phyloP scores from a whole-genome alignment of 2,329 filamentous ascomycete genomes.

The Colletotrichum sp. region DNA sequence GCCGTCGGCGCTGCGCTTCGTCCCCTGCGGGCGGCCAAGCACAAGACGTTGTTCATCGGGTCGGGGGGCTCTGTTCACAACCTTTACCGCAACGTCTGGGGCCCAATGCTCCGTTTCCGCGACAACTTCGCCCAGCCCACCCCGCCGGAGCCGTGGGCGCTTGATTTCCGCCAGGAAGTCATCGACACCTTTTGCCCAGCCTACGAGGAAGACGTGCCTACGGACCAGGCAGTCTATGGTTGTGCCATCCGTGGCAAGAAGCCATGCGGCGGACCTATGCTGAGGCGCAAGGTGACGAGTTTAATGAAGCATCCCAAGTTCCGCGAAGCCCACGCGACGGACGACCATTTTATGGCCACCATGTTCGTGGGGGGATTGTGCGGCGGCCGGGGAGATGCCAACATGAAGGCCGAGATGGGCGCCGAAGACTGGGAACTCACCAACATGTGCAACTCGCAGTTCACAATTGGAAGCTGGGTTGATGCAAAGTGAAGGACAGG shows the following conservation, averaged over 20 bases:
- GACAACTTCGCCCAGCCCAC: conserved; percentile 67
- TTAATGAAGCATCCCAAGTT: conserved; percentile 73
- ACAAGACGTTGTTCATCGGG: conserved; percentile 55
- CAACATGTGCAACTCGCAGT: conserved; percentile 69
- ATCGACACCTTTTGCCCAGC: conserved; percentile 16
- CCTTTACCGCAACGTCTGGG: conserved; percentile 71
- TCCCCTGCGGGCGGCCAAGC: conserved; percentile 53
- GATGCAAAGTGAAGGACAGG: background rate
- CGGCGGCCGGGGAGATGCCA: conserved; percentile 52
- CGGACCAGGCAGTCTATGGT: conserved; percentile 3
- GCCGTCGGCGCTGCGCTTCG: conserved; percentile 62
- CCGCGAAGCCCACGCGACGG: conserved; percentile 70
- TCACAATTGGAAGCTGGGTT: conserved; percentile 51
- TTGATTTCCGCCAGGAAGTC: conserved; percentile 70
- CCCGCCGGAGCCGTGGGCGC: conserved; percentile 62
- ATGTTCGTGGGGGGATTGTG: conserved; percentile 66
- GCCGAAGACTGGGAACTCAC: conserved; percentile 71
- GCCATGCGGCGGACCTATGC: conserved; percentile 49
- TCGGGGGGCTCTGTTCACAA: conserved; percentile 72
- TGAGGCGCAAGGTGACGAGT: conserved; percentile 61
- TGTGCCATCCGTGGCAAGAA: conserved; percentile 9
- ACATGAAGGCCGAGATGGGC: conserved; percentile 44
- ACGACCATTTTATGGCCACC: conserved; percentile 73
- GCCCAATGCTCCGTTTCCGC: conserved; percentile 64
- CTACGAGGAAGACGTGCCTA: conserved; percentile 56